These are phyloP conservation scores for Euphorbia lathyris DNA, from an alignment of 345 rosid species.

Conservation along the genomic window DNA sequence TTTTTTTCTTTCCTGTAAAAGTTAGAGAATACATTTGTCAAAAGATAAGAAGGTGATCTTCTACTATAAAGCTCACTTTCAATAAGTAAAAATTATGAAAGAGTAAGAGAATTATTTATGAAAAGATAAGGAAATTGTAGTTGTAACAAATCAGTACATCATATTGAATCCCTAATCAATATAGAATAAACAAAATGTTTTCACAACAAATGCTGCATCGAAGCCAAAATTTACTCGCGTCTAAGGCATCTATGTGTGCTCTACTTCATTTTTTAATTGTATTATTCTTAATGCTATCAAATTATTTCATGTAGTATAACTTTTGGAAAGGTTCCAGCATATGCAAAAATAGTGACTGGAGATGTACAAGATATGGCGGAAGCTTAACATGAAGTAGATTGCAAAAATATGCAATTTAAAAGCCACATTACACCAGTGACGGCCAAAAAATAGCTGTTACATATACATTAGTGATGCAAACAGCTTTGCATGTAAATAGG, in stretches of 20 bases:
- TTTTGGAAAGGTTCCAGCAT: no score
- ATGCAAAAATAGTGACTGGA: no score
- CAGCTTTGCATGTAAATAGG: not conserved
- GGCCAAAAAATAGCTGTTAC: no score
- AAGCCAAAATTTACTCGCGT: not conserved
- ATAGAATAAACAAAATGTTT: not conserved
- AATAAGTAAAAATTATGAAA: not conserved
- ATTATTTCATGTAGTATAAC: no score
- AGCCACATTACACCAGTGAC: no score
- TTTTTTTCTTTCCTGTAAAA: not conserved
- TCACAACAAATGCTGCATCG: not conserved
- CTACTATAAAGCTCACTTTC: not conserved
- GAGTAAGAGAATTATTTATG: not conserved
- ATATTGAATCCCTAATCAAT: not conserved
- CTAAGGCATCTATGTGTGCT: not conserved
- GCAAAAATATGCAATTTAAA: not conserved
- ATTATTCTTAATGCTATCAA: no score
- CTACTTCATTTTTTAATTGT: no score
- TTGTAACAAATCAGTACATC: not conserved
- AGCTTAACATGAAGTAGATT: no score
- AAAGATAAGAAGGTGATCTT: not conserved
- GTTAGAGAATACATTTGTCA: not conserved
- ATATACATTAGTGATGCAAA: not conserved
- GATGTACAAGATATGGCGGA: no score
- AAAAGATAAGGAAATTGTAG: not conserved